A percentile compares a stretch with the other conserved stretches of the same genome.
Conservation (phyloP, 257 asterid genomes). For the Primulina eburnea region DNA sequence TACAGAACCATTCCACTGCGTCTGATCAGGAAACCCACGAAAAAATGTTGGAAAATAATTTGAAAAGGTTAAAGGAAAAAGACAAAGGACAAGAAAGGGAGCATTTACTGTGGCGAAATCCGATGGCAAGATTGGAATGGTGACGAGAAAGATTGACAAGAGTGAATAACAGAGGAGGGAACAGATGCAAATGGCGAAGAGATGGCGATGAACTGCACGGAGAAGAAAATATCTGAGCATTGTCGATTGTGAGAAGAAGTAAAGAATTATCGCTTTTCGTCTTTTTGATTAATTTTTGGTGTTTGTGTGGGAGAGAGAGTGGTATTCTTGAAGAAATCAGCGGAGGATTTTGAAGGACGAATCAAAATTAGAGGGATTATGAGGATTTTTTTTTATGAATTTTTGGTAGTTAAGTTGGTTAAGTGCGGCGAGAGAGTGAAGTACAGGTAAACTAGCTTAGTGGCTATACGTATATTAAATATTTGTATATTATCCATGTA, state of each 20-base stretch:
- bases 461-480: too few species aligned
- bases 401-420: not conserved
- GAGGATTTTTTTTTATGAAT: too few species aligned
- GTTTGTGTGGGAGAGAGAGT: not conserved
- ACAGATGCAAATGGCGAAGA: not conserved
- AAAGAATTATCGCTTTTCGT: not conserved
- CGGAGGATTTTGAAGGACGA: not conserved
- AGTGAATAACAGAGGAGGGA: not conserved
- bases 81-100: not conserved
- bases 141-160: not conserved
- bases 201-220: not conserved
- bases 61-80: not conserved
- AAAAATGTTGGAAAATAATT: not conserved
- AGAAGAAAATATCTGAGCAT: not conserved
- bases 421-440: too few species aligned
- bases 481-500: too few species aligned
- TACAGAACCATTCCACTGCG: constrained; percentile 7
- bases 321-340: not conserved
- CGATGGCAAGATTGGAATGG: not conserved
- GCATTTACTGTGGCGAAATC: not conserved
- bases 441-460: too few species aligned
- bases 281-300: not conserved
- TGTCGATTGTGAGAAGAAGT: not conserved
- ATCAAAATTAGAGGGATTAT: not conserved
- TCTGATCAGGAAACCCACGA: not conserved